These are phyloP conservation scores for Ceriops zippeliana DNA, from an alignment of 345 rosid species.

Conservation along the genomic window DNA sequence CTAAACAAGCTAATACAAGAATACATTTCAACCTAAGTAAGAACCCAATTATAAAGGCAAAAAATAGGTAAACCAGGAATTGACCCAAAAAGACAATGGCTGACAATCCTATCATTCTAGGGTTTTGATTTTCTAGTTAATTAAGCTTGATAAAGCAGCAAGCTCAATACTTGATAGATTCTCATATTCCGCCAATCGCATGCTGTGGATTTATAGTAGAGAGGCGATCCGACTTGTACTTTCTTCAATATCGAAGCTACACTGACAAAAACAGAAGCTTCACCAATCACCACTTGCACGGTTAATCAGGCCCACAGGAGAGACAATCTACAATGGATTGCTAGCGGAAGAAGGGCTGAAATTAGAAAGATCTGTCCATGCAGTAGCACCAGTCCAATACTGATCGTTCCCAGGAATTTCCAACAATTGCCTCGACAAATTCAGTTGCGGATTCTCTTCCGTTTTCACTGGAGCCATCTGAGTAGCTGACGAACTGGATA, in stretches of 20 bases:
- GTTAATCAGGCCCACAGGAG: background rate
- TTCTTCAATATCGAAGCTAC: conserved; percentile 27
- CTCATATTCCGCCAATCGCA: conserved; percentile 4
- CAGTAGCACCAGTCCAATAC: conserved; percentile 31
- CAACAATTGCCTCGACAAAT: conserved; percentile 50
- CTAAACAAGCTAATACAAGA: conserved; percentile 16
- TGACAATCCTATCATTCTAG: conserved; percentile 24
- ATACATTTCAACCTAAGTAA: conserved; percentile 13
- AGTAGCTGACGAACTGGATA: conserved; percentile 26
- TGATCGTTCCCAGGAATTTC: conserved; percentile 48
- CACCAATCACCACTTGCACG: background rate
- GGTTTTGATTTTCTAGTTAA: conserved; percentile 25
- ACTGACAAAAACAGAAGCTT: conserved; percentile 21
- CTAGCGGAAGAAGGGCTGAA: conserved; percentile 60
- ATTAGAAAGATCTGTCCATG: conserved; percentile 60
- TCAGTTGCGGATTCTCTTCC: conserved; percentile 48
- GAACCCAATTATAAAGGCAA: background rate
- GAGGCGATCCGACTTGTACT: conserved; percentile 8
- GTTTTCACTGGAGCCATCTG: conserved; percentile 57
- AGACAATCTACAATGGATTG: conserved; percentile 23
- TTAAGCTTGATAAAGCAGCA: conserved; percentile 5
- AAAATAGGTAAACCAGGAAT: background rate
- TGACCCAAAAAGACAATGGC: background rate
- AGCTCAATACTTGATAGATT: conserved; percentile 6
- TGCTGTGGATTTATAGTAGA: conserved; percentile 12